A percentile compares a stretch with the other conserved stretches of the same genome.
Evolutionary conservation across 1,284 basidiomycete genomes (phyloP).

Genomic region (Grifola frondosa): DNA sequence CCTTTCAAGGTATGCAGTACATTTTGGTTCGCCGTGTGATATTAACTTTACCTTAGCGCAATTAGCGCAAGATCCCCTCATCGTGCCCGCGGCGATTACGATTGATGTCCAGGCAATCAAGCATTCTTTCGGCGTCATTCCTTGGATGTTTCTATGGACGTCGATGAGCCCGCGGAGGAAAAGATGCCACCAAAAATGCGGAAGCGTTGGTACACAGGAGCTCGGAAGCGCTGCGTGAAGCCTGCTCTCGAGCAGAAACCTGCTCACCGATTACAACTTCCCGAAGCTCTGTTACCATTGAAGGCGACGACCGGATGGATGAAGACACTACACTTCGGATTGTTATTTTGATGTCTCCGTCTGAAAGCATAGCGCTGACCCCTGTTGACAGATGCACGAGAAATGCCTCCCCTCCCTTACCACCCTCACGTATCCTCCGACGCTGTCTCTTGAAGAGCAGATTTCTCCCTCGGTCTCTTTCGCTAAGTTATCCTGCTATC

Average conservation of each 20-base stretch:
- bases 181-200: constrained; percentile 65
- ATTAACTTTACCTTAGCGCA: too few relatives aligned
- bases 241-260: constrained; percentile 8
- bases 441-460: constrained; percentile 20
- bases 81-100: too few relatives aligned
- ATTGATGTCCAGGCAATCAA: too few relatives aligned
- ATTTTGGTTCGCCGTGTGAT: background rate
- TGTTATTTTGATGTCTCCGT: constrained; percentile 14
- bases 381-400: constrained; percentile 26
- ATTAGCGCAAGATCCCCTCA: too few relatives aligned
- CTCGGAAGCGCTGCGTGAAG: constrained; percentile 29
- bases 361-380: background rate
- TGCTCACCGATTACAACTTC: background rate
- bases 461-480: constrained; percentile 39
- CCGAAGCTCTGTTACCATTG: too few relatives aligned
- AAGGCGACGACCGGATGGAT: too few relatives aligned
- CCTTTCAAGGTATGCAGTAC: background rate
- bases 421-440: constrained; percentile 38
- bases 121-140: too few relatives aligned
- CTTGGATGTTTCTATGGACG: constrained; percentile 19
- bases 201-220: constrained; percentile 46
- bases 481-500: constrained; percentile 38
- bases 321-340: too few relatives aligned
- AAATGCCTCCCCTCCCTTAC: constrained; percentile 51
- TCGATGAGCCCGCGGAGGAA: constrained; percentile 34